These are phyloP conservation scores for Panaeolus papilionaceus DNA, from an alignment of 768 basidiomycete species.

Conservation along the genomic window DNA sequence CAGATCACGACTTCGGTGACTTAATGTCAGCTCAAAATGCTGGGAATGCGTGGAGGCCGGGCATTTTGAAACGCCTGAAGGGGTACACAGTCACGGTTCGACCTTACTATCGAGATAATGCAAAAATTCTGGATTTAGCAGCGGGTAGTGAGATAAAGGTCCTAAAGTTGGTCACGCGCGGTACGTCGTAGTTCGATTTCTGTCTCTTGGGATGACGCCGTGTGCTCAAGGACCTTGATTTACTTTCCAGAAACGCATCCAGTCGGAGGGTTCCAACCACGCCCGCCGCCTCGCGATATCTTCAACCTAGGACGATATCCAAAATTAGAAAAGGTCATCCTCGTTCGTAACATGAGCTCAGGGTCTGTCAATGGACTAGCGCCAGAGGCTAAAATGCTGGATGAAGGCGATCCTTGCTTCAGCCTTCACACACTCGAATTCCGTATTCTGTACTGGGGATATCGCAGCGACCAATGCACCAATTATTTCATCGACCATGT, in stretches of 20 bases:
- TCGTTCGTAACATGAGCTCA: background rate
- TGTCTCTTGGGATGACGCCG: background rate
- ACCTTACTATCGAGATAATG: background rate
- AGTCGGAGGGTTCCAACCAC: background rate
- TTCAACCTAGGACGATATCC: background rate
- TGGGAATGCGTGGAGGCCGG: background rate
- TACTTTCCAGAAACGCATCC: background rate
- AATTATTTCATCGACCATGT: background rate
- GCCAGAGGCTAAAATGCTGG: background rate
- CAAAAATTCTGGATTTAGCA: background rate
- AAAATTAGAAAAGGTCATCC: background rate
- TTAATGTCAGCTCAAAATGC: background rate
- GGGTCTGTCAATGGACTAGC: background rate
- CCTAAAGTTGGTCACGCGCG: background rate
- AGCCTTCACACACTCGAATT: background rate
- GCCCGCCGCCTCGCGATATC: background rate
- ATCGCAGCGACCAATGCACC: background rate
- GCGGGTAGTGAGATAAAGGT: background rate
- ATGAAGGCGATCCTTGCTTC: background rate
- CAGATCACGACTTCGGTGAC: background rate
- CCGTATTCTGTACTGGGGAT: background rate
- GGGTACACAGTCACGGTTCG: background rate
- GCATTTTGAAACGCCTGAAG: background rate
- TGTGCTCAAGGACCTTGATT: background rate
- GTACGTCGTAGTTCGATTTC: background rate